Conservation (phyloP, 2,329 filamentous ascomycete species). For the Colletotrichum costaricense region DNA sequence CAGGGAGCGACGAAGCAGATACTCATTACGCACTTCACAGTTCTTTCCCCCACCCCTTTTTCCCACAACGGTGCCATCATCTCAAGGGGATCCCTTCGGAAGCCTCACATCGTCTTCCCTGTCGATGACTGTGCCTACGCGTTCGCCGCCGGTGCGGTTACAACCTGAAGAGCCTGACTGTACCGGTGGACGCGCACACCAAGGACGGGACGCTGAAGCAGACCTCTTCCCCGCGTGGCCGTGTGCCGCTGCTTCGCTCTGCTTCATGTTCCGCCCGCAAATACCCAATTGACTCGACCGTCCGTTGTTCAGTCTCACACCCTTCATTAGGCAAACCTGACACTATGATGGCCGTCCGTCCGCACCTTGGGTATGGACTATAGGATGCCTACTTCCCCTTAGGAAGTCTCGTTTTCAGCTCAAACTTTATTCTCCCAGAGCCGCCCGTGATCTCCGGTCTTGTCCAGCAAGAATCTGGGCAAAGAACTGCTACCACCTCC, state of each 20-base stretch:
- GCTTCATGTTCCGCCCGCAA: background rate
- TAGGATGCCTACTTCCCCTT: background rate
- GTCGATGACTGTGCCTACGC: background rate
- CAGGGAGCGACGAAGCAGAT: background rate
- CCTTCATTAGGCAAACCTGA: slow-evolving; percentile 1
- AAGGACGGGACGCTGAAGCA: background rate
- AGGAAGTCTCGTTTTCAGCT: background rate
- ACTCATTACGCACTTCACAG: background rate
- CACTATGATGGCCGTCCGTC: slow-evolving; percentile 14
- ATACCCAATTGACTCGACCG: slow-evolving; percentile 5
- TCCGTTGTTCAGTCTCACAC: background rate
- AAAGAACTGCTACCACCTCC: background rate
- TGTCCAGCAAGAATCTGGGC: background rate
- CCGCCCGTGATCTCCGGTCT: slow-evolving; percentile 16
- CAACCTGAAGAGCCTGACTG: background rate
- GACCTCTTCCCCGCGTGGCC: background rate
- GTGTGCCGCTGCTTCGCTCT: slow-evolving; percentile 3
- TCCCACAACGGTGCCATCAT: background rate
- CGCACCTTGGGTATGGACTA: background rate
- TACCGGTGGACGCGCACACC: background rate
- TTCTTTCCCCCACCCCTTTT: background rate
- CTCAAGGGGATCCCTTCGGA: slow-evolving; percentile 14
- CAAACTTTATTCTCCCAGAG: slow-evolving; percentile 1
- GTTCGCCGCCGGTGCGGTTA: background rate
- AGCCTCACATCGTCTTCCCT: background rate